A percentile compares a stretch with the other conserved stretches of the same genome.
These are phyloP conservation scores for Hortiboletus campestris DNA, from an alignment of 768 basidiomycete genomes.

Conservation along the genomic window DNA sequence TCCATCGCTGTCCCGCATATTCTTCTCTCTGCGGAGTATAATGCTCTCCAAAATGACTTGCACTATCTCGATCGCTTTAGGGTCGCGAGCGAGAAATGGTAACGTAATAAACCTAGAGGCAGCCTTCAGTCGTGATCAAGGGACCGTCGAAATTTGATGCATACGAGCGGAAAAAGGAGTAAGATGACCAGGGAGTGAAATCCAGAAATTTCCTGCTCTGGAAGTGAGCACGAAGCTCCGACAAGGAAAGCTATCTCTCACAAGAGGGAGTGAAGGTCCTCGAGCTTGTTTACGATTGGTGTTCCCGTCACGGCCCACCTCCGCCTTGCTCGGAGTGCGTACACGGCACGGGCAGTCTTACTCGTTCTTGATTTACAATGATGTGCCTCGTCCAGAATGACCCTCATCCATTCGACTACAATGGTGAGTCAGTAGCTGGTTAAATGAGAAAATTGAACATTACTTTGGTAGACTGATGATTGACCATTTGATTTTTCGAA, in stretches of 20 bases:
- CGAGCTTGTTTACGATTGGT: conserved; percentile 91
- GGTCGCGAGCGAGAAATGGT: conserved; percentile 88
- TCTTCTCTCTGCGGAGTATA: conserved; percentile 88
- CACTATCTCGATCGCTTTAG: conserved; percentile 91
- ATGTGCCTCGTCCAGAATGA: conserved; percentile 93
- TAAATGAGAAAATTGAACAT: conserved; percentile 16
- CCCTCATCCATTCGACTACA: conserved; percentile 75
- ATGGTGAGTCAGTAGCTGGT: conserved; percentile 6
- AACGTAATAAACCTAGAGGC: conserved; percentile 75
- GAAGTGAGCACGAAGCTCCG: conserved; percentile 20
- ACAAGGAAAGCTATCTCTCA: conserved; percentile 46
- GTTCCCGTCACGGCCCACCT: conserved; percentile 95
- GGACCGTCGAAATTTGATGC: conserved; percentile 22
- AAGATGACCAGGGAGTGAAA: conserved; percentile 79
- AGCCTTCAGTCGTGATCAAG: neutral
- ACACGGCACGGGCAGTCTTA: conserved; percentile 86
- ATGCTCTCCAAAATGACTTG: conserved; percentile 91
- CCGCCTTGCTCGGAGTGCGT: conserved; percentile 72
- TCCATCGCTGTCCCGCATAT: conserved; percentile 84
- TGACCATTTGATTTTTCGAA: conserved; percentile 49
- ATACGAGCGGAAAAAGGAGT: conserved; percentile 86
- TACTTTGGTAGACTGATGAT: conserved; percentile 73
- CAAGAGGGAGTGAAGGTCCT: conserved; percentile 90
- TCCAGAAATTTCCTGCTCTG: conserved; percentile 65
- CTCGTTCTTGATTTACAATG: conserved; percentile 88